Evolutionary conservation across 1,284 basidiomycete genomes (phyloP).

Genomic region (Ustilago xerochloae): DNA sequence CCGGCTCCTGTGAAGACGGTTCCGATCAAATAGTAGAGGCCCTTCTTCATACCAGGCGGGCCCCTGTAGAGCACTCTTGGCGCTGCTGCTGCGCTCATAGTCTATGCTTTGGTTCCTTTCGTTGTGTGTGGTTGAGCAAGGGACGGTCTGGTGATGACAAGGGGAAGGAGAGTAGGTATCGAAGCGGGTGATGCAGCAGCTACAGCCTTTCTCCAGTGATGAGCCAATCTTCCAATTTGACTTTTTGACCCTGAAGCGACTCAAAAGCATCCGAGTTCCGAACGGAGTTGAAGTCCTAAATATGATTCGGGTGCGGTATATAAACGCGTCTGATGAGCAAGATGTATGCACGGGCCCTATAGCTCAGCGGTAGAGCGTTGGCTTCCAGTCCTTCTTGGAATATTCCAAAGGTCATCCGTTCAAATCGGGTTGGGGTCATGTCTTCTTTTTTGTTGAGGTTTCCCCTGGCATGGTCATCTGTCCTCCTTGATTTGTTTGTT

Average conservation of each 20-base stretch:
- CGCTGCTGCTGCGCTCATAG: constrained; percentile 13
- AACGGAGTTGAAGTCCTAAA: neutral
- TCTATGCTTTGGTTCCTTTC: neutral
- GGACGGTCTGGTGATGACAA: neutral
- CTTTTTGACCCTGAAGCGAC: constrained; percentile 11
- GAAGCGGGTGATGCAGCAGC: too few species aligned
- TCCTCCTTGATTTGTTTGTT: too few species aligned
- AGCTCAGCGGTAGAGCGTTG: constrained; percentile 44
- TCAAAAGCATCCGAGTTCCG: neutral
- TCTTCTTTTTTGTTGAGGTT: constrained; percentile 19
- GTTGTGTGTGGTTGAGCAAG: neutral
- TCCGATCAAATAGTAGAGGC: constrained; percentile 48
- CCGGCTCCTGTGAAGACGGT: constrained; percentile 43
- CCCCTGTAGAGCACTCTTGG: constrained; percentile 46
- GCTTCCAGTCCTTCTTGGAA: constrained; percentile 32
- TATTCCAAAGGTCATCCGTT: constrained; percentile 53
- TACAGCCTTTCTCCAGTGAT: neutral
- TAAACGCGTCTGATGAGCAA: neutral
- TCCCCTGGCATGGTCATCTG: too few species aligned
- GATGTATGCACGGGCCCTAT: constrained; percentile 4
- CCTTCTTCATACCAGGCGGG: constrained; percentile 46
- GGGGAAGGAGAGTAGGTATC: neutral
- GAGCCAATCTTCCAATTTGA: constrained; percentile 14
- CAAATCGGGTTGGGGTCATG: constrained; percentile 50
- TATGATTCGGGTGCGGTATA: neutral